A percentile compares a stretch with the other conserved stretches of the same genome.
phyloP scores from a whole-genome alignment of 768 basidiomycete genomes.

The Suillus luteus region DNA sequence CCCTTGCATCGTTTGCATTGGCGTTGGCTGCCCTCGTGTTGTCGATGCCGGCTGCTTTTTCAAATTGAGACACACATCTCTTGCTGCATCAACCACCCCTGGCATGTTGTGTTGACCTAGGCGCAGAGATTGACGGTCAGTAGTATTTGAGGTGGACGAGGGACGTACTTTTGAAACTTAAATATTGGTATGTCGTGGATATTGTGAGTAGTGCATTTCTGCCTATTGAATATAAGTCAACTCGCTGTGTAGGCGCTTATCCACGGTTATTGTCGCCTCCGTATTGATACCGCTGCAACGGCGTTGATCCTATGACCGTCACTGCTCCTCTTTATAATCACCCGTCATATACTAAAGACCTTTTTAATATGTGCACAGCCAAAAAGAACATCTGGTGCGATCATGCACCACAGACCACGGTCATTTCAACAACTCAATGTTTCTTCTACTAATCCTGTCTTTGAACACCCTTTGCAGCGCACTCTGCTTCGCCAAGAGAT shows the following conservation, averaged over 20 bases:
- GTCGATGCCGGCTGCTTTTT: slow-evolving; percentile 7
- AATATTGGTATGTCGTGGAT: not conserved
- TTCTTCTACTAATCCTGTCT: not conserved
- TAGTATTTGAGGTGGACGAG: not conserved
- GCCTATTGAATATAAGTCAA: not conserved
- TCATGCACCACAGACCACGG: not conserved
- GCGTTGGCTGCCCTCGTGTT: slow-evolving; percentile 13
- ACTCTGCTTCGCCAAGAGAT: not conserved
- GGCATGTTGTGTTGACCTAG: not conserved
- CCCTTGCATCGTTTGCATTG: slow-evolving; percentile 14
- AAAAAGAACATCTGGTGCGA: not conserved
- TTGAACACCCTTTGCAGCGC: not conserved
- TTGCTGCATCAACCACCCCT: not conserved
- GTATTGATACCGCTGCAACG: not conserved
- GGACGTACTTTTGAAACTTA: not conserved
- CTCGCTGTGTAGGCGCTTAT: not conserved
- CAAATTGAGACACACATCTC: slow-evolving; percentile 24
- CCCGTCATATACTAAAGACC: not conserved
- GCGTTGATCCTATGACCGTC: not conserved
- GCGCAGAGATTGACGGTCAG: not conserved
- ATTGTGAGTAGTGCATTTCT: not conserved
- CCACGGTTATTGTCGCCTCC: not conserved
- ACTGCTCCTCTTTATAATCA: not conserved
- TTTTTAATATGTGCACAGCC: not conserved
- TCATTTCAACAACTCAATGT: not conserved